Evolutionary conservation across 2,329 filamentous ascomycete genomes (phyloP).

Genomic region (Fusarium nurragi): DNA sequence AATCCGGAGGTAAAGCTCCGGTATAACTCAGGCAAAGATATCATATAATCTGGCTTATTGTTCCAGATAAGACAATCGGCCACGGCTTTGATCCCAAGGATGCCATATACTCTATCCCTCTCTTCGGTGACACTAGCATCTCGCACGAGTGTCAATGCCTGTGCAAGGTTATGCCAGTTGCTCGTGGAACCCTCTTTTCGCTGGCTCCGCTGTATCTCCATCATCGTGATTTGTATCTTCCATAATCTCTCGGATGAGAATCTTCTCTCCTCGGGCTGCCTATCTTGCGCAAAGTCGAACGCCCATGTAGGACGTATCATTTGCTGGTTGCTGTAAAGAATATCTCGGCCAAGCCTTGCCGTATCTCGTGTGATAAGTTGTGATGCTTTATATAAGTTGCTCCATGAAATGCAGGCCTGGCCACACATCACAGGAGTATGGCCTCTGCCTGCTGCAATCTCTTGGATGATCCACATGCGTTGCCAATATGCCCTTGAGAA

Average conservation of each 20-base stretch:
- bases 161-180: neutral
- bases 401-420: neutral
- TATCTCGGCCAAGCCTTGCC: neutral
- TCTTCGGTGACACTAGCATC: neutral
- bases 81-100: constrained; percentile 3
- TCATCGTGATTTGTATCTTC: neutral
- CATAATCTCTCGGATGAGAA: neutral
- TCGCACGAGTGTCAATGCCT: neutral
- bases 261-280: neutral
- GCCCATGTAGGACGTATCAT: neutral
- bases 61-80: neutral
- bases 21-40: neutral
- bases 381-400: neutral
- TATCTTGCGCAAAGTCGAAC: neutral
- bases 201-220: neutral
- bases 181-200: fast-evolving
- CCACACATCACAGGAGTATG: neutral
- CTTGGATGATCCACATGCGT: neutral
- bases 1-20: neutral
- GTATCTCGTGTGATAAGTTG: neutral
- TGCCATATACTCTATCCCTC: constrained; percentile 9
- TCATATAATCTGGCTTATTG: neutral
- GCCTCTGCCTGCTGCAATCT: neutral
- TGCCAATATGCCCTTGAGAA: neutral
- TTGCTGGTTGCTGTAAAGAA: neutral